Evolutionary conservation across 495 filamentous ascomycete species (phyloP), one percentile per base, ranked within the genome.

Genomic region (Lichenothelia convexa): DNA sequence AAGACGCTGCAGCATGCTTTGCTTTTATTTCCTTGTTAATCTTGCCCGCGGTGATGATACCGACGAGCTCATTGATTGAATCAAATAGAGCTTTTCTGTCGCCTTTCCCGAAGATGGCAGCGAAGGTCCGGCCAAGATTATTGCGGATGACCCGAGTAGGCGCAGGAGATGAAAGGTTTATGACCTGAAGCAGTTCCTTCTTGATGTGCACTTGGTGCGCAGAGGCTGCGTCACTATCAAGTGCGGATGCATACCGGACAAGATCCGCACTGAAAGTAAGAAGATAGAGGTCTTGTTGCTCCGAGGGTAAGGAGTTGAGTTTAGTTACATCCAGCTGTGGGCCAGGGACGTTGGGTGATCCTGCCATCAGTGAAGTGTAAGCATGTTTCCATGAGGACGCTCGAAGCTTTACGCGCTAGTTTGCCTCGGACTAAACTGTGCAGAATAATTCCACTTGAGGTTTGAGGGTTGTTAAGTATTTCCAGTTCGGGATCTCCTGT

Each of bases 231-330:
- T 91, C 78, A 41, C 70, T 60, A 38, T 75, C 68, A 20, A 94
- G 67, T 15, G 58, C 56, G 33, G 76, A 72, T 22, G 87, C 80
- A 64, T 92, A 74, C 42, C 78, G 77, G 41, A 76, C 79, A 32
- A 95, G 68, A 31, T 78, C 72, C 20, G 82, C 76, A 20, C 85
- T 76, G 54, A 93, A 94, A 29, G 76, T 91, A 35, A 95, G 64
- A 40, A 99, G 68, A 53, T 84, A 86, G 16, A 95, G 72, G 47
- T 93, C 84, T 56, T 95, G 91, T 51, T 99, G 87, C 61, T 95
- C 89, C 21, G 83, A 78, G 39, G 87, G 78, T 36, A 95, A 74
- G 32, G 80, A 70, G 57, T 92, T 78, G 34, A 99, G 73, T 59
- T 89, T 92, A 35, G 71, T 54, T 45, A 92, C 54, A 52, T 99